Base-by-base conservation (phyloP, 495 filamentous ascomycete genomes). In the Aspergillus affinis region DNA sequence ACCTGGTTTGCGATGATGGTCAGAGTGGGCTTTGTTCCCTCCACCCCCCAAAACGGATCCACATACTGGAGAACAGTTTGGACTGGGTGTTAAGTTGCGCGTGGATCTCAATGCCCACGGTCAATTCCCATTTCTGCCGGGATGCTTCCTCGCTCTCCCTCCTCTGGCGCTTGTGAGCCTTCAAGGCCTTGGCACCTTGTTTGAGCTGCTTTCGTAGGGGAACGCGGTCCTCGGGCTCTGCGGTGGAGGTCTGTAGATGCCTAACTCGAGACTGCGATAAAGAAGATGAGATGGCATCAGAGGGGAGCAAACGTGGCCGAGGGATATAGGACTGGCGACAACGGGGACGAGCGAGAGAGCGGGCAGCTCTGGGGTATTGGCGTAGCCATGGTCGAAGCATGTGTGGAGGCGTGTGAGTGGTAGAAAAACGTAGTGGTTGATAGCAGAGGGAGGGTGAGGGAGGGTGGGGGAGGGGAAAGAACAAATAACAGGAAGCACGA, bases 81-180 rank as follows among this genome's bases (percentile, higher is more conserved):
- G 81, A 75, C 6, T 83, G 80, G 2, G 92, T 93, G 69, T 97
- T 93, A 64, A 99, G 78, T 70, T 98, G 93, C 12, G 95, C 94
- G 72, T 99, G 95, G 65, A 99, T 92, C 75, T 99, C 94, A 65
- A 99, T 90, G 49, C 94, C 94, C 15, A 96, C 91, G 0, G 93
- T 97, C 66, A 98, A 78, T 63, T 94, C 89, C 93, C 93, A 98
- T 59, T 77, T 74, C 44, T 76, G 68, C 32, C 69, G 64, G 13
- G 67, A 72, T 10, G 69, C 71, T 54, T 73, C 73, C 27, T 75
- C 75, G n/a, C 63, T 66, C 54, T 74, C 69, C 59, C 75, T 75
- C 48, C 67, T 70, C 27, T 71, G 64, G 32, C 64, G 71, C 54
- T 78, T 78, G 41, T 69, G 72, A 9, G 66, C 64, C 52, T 71